phyloP scores from a whole-genome alignment of 2,329 filamentous ascomycete species.

The Botryotinia convoluta region DNA sequence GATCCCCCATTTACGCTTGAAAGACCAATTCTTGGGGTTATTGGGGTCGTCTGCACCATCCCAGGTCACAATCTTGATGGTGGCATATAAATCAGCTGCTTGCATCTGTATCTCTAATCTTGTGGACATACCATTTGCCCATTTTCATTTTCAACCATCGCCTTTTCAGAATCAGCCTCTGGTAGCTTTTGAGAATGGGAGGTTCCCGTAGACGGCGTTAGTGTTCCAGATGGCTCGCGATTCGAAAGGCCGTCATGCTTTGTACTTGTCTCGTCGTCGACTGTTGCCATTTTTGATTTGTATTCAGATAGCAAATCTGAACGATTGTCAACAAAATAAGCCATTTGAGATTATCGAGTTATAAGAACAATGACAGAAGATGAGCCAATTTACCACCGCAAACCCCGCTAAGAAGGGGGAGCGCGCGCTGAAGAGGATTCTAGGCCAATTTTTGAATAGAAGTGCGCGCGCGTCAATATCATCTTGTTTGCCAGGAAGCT shows the following conservation, averaged over 20 bases:
- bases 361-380: neutral
- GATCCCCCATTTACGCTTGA: conserved; percentile 35
- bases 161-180: neutral
- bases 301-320: neutral
- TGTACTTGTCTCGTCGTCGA: neutral
- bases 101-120: neutral
- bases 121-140: neutral
- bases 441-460: neutral
- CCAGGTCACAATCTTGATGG: conserved; percentile 18
- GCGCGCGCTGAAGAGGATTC: neutral
- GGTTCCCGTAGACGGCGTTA: neutral
- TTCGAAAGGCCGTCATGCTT: neutral
- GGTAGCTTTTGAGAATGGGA: neutral
- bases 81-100: neutral
- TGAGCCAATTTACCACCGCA: neutral
- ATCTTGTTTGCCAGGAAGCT: neutral
- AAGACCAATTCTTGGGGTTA: conserved; percentile 29
- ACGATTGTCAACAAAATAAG: neutral
- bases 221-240: neutral
- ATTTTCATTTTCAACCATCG: neutral
- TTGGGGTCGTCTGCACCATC: conserved; percentile 23
- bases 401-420: neutral
- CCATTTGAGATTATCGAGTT: neutral
- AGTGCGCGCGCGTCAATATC: neutral
- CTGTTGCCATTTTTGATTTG: neutral